These are phyloP conservation scores for Cyclocybe aegerita DNA, from an alignment of 768 basidiomycete species.

Conservation along the genomic window DNA sequence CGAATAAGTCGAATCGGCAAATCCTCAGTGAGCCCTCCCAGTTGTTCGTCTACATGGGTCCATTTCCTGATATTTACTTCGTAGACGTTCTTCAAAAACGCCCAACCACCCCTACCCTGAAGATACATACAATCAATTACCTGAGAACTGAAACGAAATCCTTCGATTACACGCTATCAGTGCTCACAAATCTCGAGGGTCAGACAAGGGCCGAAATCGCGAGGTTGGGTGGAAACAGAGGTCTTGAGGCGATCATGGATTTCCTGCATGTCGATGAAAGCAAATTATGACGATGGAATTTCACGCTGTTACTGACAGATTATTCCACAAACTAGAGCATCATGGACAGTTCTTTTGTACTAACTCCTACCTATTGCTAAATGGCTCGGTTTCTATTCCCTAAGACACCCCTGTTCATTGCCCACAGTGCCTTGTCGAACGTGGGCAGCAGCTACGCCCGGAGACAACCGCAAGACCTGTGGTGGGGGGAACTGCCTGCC, in stretches of 20 bases:
- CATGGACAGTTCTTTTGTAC: no score
- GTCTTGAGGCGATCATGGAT: conserved; percentile 58
- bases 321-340: no score
- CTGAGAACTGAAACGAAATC: conserved; percentile 75
- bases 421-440: no score
- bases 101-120: conserved; percentile 78
- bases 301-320: no score
- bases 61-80: not conserved
- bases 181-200: conserved; percentile 62
- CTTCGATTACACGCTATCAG: conserved; percentile 81
- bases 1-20: conserved; percentile 73
- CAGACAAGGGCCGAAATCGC: conserved; percentile 70
- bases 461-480: no score
- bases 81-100: conserved; percentile 89
- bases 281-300: no score
- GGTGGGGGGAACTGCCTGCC: no score
- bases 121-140: conserved; percentile 77
- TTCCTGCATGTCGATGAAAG: conserved; percentile 41
- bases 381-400: no score
- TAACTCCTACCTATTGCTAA: no score
- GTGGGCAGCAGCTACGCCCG: no score
- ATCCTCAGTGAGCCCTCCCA: conserved; percentile 67
- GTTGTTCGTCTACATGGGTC: not conserved
- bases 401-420: no score
- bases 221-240: conserved; percentile 74